Conservation (phyloP, 2,329 filamentous ascomycete genomes). For the Apiospora sp. region DNA sequence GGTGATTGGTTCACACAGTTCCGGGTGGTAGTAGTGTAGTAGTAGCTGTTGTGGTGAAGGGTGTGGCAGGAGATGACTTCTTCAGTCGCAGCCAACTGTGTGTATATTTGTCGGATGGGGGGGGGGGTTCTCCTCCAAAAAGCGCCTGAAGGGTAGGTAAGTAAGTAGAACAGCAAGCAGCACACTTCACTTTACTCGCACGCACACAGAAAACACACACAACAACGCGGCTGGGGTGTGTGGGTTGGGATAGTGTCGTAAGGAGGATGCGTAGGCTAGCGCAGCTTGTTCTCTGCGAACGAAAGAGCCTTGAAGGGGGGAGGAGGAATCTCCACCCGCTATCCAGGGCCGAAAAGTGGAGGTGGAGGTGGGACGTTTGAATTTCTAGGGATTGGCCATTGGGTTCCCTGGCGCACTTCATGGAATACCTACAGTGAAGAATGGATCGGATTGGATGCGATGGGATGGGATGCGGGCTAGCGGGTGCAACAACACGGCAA, state of each 20-base stretch:
- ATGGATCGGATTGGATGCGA: constrained; percentile 10
- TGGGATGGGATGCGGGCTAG: constrained; percentile 17
- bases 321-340: not conserved
- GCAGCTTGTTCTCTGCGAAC: constrained; percentile 15
- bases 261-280: constrained; percentile 6
- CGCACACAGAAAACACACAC: not conserved
- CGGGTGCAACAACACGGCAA: constrained; percentile 13
- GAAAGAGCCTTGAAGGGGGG: constrained; percentile 5
- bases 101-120: constrained; percentile 5
- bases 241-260: constrained; percentile 15
- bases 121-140: not conserved
- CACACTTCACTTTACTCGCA: constrained; percentile 8
- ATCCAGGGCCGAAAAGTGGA: constrained; percentile 18
- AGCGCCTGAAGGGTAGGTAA: not conserved
- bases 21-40: not conserved
- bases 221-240: constrained; percentile 13
- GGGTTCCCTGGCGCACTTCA: not conserved
- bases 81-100: not conserved
- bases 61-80: not conserved
- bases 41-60: not conserved
- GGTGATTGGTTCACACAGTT: constrained; percentile 1
- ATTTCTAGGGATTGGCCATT: constrained; percentile 20
- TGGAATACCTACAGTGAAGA: not conserved
- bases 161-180: constrained; percentile 4
- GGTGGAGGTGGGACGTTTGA: constrained; percentile 2